Percentiles rank a stretch among this genome's conserved stretches.
phyloP scores from a whole-genome alignment of 2,329 filamentous ascomycete species.

The Hypoxylon sp. region DNA sequence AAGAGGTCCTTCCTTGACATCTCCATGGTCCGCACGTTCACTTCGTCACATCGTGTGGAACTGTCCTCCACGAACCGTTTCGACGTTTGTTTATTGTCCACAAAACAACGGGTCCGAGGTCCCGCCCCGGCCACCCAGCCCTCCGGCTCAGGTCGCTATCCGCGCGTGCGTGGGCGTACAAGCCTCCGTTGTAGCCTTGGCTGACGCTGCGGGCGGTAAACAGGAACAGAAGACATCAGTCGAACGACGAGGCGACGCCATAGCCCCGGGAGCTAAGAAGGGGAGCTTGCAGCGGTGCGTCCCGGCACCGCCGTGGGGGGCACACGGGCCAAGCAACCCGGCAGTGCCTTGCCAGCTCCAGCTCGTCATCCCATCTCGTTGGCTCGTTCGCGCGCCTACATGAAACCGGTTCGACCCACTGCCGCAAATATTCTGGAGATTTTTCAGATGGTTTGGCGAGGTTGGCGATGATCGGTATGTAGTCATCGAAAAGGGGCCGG shows the following conservation, averaged over 20 bases:
- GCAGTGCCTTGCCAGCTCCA: no score
- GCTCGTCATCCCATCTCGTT: conserved; percentile 9
- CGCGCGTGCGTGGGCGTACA: conserved; percentile 7
- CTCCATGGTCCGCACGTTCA: conserved; percentile 11
- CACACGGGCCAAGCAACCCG: no score
- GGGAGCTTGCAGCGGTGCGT: not conserved
- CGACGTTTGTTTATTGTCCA: conserved; percentile 14
- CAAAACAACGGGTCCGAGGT: no score
- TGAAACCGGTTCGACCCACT: conserved; percentile 33
- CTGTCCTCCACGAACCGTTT: conserved; percentile 33
- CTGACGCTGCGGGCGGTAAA: not conserved
- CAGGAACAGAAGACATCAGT: not conserved
- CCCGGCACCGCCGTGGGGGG: not conserved
- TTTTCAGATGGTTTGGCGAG: no score
- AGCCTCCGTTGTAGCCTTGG: conserved; percentile 5
- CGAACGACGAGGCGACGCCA: conserved; percentile 2
- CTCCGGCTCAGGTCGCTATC: not conserved
- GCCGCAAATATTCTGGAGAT: conserved; percentile 6
- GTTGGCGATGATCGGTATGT: conserved; percentile 20
- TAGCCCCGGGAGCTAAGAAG: not conserved
- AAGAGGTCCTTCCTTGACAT: conserved; percentile 19
- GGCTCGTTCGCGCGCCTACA: conserved; percentile 11
- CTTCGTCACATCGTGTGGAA: conserved; percentile 14
- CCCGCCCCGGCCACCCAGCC: no score
- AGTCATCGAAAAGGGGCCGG: conserved; percentile 21